Percentiles rank a stretch among this genome's conserved stretches.
Evolutionary conservation across 2,329 filamentous ascomycete species (phyloP).

Genomic region (Botrytis cinerea): DNA sequence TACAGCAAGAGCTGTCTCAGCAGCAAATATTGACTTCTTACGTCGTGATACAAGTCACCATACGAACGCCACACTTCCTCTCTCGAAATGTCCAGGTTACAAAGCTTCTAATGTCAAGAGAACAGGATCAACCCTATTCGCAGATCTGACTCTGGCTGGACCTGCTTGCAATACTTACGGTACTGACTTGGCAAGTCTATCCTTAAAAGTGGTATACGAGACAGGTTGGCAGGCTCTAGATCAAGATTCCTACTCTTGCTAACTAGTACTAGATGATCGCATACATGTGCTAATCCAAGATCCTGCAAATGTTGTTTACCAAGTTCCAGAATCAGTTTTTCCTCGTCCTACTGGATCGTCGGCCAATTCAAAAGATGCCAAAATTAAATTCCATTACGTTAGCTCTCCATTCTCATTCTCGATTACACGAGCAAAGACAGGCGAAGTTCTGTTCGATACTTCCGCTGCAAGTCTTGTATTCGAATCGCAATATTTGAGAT

Average conservation of each 20-base stretch:
- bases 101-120: conserved; percentile 51
- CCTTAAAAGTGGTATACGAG: conserved; percentile 62
- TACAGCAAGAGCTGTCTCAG: conserved; percentile 1
- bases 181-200: conserved; percentile 56
- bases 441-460: conserved; percentile 62
- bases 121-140: conserved; percentile 51
- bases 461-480: conserved; percentile 59
- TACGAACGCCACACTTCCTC: conserved; percentile 27
- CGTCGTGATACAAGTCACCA: background rate
- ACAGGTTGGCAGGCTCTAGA: conserved; percentile 47
- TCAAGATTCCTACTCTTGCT: conserved; percentile 36
- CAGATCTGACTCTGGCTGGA: conserved; percentile 59
- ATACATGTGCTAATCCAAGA: conserved; percentile 67
- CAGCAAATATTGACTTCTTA: background rate
- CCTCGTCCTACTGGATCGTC: conserved; percentile 50
- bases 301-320: conserved; percentile 58
- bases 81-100: conserved; percentile 53
- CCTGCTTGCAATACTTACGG: conserved; percentile 62
- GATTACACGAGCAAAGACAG: conserved; percentile 51
- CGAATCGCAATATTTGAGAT: conserved; percentile 63
- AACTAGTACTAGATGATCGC: conserved; percentile 49
- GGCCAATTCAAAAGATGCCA: conserved; percentile 42
- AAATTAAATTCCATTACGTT: conserved; percentile 54
- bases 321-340: conserved; percentile 60
- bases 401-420: conserved; percentile 63